Evolutionary conservation across 495 filamentous ascomycete species (phyloP).

Genomic region (Neurospora tetrasperma): DNA sequence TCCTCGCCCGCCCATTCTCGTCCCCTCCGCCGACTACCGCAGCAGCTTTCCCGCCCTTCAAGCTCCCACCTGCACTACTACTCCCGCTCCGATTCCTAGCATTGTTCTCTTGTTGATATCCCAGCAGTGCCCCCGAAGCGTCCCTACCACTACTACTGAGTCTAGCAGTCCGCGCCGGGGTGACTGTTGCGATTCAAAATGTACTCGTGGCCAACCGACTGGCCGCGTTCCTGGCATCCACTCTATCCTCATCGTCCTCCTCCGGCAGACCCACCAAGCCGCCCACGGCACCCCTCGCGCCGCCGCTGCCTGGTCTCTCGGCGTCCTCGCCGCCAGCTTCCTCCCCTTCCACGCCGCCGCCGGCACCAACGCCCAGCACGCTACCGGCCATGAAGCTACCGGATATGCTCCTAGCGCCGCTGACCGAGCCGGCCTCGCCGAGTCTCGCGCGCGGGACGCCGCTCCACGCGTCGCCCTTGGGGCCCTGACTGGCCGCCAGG

Average conservation of each 20-base stretch:
- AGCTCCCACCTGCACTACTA: neutral
- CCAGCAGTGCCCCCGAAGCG: neutral
- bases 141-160: neutral
- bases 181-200: slow-evolving; percentile 42
- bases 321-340: slow-evolving; percentile 19
- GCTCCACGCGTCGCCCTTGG: slow-evolving; percentile 94
- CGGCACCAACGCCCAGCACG: slow-evolving; percentile 34
- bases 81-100: neutral
- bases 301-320: slow-evolving; percentile 47
- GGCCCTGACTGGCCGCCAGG: slow-evolving; percentile 77
- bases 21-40: neutral
- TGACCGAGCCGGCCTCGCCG: slow-evolving; percentile 60
- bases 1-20: neutral
- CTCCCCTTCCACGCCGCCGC: slow-evolving; percentile 30
- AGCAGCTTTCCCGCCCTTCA: neutral
- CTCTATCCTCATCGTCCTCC: slow-evolving; percentile 86
- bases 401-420: slow-evolving; percentile 53
- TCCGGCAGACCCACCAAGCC: slow-evolving; percentile 54
- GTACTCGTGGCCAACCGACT: slow-evolving; percentile 88
- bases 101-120: neutral
- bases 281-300: slow-evolving; percentile 33
- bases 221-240: slow-evolving; percentile 92
- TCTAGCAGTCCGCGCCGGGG: neutral
- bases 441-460: slow-evolving; percentile 58
- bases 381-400: slow-evolving; percentile 49